Evolutionary conservation across 371 early-diverging fungal genomes (phyloP).

Genomic region (Chytridium lagenaria): DNA sequence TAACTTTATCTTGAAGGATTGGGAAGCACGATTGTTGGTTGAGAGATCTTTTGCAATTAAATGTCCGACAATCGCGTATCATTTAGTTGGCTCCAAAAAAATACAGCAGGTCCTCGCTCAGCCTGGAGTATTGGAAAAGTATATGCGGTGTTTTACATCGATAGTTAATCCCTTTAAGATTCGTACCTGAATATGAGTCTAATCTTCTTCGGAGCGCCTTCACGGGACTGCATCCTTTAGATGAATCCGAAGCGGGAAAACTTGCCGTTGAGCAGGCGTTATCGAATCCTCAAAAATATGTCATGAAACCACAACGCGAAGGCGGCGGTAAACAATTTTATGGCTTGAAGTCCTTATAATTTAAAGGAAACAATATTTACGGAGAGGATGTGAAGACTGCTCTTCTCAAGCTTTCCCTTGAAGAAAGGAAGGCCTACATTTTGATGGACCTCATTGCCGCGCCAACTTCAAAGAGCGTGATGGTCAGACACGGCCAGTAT

Average conservation of each 20-base stretch:
- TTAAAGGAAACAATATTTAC: constrained; percentile 86
- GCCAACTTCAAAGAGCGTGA: constrained; percentile 73
- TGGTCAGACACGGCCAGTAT: constrained; percentile 81
- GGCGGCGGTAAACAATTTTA: constrained; percentile 78
- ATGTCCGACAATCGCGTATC: constrained; percentile 90
- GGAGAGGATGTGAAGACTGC: constrained; percentile 77
- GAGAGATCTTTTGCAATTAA: constrained; percentile 87
- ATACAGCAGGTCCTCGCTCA: constrained; percentile 90
- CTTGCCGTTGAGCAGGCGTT: constrained; percentile 74
- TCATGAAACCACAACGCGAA: constrained; percentile 96
- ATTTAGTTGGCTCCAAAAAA: constrained; percentile 95
- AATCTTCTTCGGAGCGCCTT: constrained; percentile 75
- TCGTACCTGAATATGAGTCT: constrained; percentile 64
- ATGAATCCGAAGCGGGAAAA: constrained; percentile 69
- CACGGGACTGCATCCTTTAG: constrained; percentile 90
- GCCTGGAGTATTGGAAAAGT: constrained; percentile 82
- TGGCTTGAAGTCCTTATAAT: background rate
- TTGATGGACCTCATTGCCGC: constrained; percentile 79
- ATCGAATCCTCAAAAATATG: constrained; percentile 68
- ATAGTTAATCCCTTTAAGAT: constrained; percentile 43
- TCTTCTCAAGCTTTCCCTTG: constrained; percentile 60
- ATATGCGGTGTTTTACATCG: background rate
- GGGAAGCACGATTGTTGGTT: constrained; percentile 82
- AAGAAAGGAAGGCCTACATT: constrained; percentile 85
- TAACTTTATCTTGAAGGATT: constrained; percentile 63